These are phyloP conservation scores for Tricholoma saponaceum DNA, from an alignment of 768 basidiomycete species.

Conservation along the genomic window DNA sequence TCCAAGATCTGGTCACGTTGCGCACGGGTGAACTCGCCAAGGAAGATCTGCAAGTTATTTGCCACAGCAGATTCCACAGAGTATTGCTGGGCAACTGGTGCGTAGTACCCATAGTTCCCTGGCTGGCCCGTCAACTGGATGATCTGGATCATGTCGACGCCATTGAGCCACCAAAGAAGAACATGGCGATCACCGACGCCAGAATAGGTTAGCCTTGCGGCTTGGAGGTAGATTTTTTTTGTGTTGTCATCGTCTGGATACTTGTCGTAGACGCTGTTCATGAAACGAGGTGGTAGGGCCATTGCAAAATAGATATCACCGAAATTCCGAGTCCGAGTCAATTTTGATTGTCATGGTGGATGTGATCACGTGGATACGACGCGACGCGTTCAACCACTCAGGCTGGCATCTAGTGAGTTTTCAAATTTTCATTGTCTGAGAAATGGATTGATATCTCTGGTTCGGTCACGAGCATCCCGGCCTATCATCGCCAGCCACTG, in stretches of 20 bases:
- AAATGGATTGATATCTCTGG: too few species aligned
- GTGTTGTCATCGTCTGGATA: neutral
- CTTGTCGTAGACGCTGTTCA: neutral
- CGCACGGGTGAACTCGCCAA: neutral
- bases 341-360: too few species aligned
- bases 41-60: neutral
- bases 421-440: too few species aligned
- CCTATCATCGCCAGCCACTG: too few species aligned
- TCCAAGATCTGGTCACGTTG: neutral
- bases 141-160: neutral
- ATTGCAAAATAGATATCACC: neutral
- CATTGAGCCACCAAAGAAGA: neutral
- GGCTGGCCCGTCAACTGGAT: neutral
- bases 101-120: neutral
- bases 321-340: too few species aligned
- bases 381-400: too few species aligned
- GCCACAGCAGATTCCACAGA: neutral
- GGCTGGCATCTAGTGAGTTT: too few species aligned
- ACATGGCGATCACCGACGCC: conserved; percentile 1
- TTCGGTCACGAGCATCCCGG: too few species aligned
- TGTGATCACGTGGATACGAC: too few species aligned
- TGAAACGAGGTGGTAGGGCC: neutral
- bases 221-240: neutral
- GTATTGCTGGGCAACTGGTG: neutral
- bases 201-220: neutral